A percentile compares a stretch with the other conserved stretches of the same genome.
Conservation (phyloP, 352 stramenopile species). For the Pythium dissimile region DNA sequence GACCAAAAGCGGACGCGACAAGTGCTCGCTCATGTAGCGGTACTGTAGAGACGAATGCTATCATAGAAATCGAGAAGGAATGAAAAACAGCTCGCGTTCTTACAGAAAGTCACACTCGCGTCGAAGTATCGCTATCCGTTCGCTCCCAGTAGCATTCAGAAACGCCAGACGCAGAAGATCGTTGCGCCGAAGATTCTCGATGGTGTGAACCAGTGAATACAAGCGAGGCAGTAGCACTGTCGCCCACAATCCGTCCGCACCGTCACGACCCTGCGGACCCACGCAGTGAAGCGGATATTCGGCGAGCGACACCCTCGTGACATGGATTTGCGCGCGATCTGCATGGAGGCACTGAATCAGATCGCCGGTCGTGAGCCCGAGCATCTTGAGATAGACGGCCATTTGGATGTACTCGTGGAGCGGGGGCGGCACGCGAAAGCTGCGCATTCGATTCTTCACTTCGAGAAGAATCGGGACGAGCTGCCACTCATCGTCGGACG, state of each 20-base stretch:
- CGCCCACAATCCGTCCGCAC: slow-evolving; percentile 43
- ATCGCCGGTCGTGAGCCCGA: slow-evolving; percentile 51
- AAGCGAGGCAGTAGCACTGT: slow-evolving; percentile 60
- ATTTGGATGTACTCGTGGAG: slow-evolving; percentile 78
- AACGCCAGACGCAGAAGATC: slow-evolving; percentile 56
- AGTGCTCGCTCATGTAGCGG: slow-evolving; percentile 35
- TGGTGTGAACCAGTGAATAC: slow-evolving; percentile 41
- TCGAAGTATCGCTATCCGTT: slow-evolving; percentile 45
- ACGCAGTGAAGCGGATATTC: slow-evolving; percentile 29
- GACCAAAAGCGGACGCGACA: not conserved
- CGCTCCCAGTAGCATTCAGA: slow-evolving; percentile 44
- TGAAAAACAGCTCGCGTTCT: too few species aligned
- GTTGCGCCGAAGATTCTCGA: slow-evolving; percentile 46
- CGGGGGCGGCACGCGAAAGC: slow-evolving; percentile 52
- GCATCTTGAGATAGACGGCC: slow-evolving; percentile 83
- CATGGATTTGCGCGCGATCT: slow-evolving; percentile 39
- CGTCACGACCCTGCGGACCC: not conserved
- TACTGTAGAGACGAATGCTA: not conserved
- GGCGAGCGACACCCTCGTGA: slow-evolving; percentile 51
- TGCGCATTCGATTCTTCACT: slow-evolving; percentile 72
- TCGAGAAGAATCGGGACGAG: slow-evolving; percentile 64
- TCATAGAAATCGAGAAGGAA: too few species aligned
- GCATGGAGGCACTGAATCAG: slow-evolving; percentile 67
- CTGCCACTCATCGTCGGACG: slow-evolving; percentile 53
- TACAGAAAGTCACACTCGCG: slow-evolving; percentile 57